These are phyloP conservation scores for Elsinoe australis DNA, from an alignment of 2,329 filamentous ascomycete genomes.

Conservation along the genomic window DNA sequence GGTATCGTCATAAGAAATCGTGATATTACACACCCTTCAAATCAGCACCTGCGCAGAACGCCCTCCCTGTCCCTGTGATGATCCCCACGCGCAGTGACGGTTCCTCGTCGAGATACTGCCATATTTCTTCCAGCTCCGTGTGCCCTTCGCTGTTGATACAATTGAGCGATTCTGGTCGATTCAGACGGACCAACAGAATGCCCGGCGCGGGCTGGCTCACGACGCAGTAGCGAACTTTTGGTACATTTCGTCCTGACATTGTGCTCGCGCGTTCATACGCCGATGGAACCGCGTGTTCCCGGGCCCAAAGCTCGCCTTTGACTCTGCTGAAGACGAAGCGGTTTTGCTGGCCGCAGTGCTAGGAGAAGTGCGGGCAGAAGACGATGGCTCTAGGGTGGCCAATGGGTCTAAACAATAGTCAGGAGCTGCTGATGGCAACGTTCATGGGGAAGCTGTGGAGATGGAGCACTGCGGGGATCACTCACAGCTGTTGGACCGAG, in stretches of 20 bases:
- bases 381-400: neutral
- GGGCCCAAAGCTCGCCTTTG: neutral
- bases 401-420: conserved; percentile 6
- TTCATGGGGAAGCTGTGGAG: neutral
- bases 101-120: conserved; percentile 30
- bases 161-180: conserved; percentile 31
- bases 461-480: conserved; percentile 10
- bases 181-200: conserved; percentile 30
- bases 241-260: neutral
- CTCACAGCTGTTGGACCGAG: conserved; percentile 10
- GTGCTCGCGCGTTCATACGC: neutral
- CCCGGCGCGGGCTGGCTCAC: conserved; percentile 24
- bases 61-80: conserved; percentile 31
- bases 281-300: conserved; percentile 5
- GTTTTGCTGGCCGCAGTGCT: neutral
- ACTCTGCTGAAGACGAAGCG: too few species aligned
- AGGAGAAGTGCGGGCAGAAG: neutral
- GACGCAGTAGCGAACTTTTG: conserved; percentile 6
- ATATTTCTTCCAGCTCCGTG: conserved; percentile 28
- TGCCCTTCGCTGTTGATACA: conserved; percentile 30
- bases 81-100: conserved; percentile 28
- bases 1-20: conserved; percentile 3
- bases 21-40: conserved; percentile 27
- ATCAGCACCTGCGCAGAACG: conserved; percentile 33
- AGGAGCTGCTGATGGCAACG: neutral